A percentile compares a stretch with the other conserved stretches of the same genome.
These are phyloP conservation scores for Termitomyces sp. DNA, from an alignment of 768 basidiomycete genomes.

Conservation along the genomic window DNA sequence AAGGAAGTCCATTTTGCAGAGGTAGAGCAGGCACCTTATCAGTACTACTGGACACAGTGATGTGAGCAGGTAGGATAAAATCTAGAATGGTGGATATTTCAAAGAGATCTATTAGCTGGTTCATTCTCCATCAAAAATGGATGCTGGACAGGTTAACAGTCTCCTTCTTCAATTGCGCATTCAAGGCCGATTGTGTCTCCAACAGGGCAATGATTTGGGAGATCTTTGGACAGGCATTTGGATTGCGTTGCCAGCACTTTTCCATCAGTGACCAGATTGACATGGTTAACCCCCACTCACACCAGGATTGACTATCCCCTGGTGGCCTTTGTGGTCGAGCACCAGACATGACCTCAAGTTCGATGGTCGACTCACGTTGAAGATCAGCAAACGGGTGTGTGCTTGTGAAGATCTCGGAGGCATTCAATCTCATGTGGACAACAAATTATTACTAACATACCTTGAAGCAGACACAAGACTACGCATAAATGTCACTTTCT, in stretches of 20 bases:
- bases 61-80: background rate
- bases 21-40: background rate
- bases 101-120: background rate
- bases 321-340: background rate
- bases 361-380: background rate
- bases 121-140: background rate
- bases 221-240: background rate
- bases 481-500: too few relatives aligned
- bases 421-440: too few relatives aligned
- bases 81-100: background rate
- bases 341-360: background rate
- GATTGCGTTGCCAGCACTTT: background rate
- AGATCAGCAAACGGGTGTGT: background rate
- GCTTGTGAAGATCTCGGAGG: background rate
- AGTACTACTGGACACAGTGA: background rate
- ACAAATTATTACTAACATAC: too few relatives aligned
- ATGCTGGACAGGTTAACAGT: background rate
- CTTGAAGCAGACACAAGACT: too few relatives aligned
- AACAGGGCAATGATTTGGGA: background rate
- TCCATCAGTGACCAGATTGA: background rate
- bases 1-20: background rate
- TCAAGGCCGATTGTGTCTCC: background rate
- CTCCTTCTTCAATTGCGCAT: background rate
- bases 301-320: background rate
- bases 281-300: background rate